Evolutionary conservation across 345 rosid species (phyloP).

Genomic region (Leavenworthia alabamica): DNA sequence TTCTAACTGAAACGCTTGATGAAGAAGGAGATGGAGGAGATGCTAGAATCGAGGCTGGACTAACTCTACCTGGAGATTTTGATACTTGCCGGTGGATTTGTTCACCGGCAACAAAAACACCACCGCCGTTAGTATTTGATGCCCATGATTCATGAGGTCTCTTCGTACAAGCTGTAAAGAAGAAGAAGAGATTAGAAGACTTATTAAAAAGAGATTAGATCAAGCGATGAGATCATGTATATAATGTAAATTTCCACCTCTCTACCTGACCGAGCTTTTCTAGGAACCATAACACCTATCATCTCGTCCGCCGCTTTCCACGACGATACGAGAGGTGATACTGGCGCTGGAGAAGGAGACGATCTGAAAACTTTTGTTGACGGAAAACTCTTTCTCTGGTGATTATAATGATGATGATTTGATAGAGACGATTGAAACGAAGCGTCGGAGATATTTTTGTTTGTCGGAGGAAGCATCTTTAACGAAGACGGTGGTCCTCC

Average conservation of each 20-base stretch:
- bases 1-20: constrained; percentile 67
- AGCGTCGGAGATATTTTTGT: constrained; percentile 40
- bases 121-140: constrained; percentile 42
- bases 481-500: constrained; percentile 43
- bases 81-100: constrained; percentile 71
- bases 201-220: constrained; percentile 9
- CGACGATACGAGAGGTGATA: constrained; percentile 24
- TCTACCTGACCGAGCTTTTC: constrained; percentile 99
- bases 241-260: constrained; percentile 54
- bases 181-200: constrained; percentile 9
- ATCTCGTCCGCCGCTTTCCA: constrained; percentile 91
- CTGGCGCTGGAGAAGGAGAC: constrained; percentile 39
- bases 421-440: constrained; percentile 54
- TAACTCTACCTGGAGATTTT: constrained; percentile 70
- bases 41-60: constrained; percentile 41
- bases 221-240: background rate
- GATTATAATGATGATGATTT: constrained; percentile 26
- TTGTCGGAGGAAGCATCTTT: constrained; percentile 68
- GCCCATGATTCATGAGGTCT: constrained; percentile 90
- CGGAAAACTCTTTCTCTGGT: constrained; percentile 61
- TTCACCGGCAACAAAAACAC: constrained; percentile 46
- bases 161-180: constrained; percentile 64
- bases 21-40: constrained; percentile 85
- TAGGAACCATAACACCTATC: constrained; percentile 95
- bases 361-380: constrained; percentile 52